Evolutionary conservation across 768 basidiomycete species (phyloP), one percentile per base, ranked within the genome.

Genomic region (Trametopsis cervina): DNA sequence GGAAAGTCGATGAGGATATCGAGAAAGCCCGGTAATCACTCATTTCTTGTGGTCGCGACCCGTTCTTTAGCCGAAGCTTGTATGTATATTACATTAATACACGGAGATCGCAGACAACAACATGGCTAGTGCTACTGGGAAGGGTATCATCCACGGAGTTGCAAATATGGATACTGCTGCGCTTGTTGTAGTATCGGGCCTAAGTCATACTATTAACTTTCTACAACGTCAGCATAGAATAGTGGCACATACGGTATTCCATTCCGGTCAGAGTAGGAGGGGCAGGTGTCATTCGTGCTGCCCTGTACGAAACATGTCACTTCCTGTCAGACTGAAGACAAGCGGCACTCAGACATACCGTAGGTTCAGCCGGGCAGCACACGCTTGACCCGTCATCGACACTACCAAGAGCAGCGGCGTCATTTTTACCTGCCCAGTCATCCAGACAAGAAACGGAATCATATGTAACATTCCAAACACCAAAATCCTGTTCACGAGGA

Each of bases 391-490:
- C 85, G 25, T 85, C 63, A 50, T 69, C 66, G 15, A 85, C 81
- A 48, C 80, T 85, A 18, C 89, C 89, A 33, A 90, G 66, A 12
- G 86, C 85, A 12, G 77, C 67, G 13, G 73, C 59, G 49, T 82
- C 68, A 17, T 66, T 70, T 42, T 67, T 72, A 7, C 89, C 89
- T 27, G 69, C 63, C 89, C 89, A 91, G 44, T 75, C 62, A 2
- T 68, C 51, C 2, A 74, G 47, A 57, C 89, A 91, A 24, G 79
- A 65, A 9, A 89, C 78, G 23, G 66, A 70, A 55, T 79, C 65
- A 60, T 90, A 90, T 15, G 73, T 80, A 57, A 88, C 69, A 57
- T 89, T 89, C 89, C 89, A 92, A 17, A 90, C 79, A 42, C 89
- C 87, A 68, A 90, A 91, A 58, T 90, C 89, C 83, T 85, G 49